A percentile compares a stretch with the other conserved stretches of the same genome.
These are phyloP conservation scores for Cenococcum geophilum DNA, from an alignment of 495 filamentous ascomycete species.

Conservation along the genomic window DNA sequence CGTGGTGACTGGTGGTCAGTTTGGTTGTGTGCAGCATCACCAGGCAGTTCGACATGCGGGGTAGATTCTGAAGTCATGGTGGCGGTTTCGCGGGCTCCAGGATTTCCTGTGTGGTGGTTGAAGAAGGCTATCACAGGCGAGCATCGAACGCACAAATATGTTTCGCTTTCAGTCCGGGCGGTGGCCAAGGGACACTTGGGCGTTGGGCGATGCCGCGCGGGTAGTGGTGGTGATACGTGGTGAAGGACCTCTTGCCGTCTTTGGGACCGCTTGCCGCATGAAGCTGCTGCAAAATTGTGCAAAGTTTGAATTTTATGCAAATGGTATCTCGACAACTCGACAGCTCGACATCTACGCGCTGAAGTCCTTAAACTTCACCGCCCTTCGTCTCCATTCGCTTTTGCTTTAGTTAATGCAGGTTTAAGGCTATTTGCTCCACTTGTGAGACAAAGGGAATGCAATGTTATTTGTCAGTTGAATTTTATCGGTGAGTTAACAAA, in stretches of 20 bases:
- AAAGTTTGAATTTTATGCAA: too few species aligned
- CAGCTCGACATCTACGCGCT: too few species aligned
- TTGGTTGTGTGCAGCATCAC: neutral
- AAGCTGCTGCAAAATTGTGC: too few species aligned
- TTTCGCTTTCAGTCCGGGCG: neutral
- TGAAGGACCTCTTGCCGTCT: neutral
- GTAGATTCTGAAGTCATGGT: neutral
- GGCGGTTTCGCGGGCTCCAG: neutral
- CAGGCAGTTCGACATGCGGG: constrained; percentile 2
- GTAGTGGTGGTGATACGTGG: neutral
- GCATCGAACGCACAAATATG: neutral
- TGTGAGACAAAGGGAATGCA: too few species aligned
- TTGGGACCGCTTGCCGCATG: too few species aligned
- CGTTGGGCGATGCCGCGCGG: neutral
- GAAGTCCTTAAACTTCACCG: too few species aligned
- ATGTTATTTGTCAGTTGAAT: too few species aligned
- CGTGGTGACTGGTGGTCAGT: constrained; percentile 7
- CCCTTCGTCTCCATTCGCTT: too few species aligned
- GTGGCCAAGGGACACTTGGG: neutral
- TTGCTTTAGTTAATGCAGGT: too few species aligned
- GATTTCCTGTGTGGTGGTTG: neutral
- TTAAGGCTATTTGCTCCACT: too few species aligned
- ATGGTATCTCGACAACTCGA: too few species aligned
- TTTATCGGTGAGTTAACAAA: too few species aligned
- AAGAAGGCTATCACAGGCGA: neutral